These are phyloP conservation scores for Eucalyptus shirleyi DNA, from an alignment of 345 rosid species.

Conservation along the genomic window DNA sequence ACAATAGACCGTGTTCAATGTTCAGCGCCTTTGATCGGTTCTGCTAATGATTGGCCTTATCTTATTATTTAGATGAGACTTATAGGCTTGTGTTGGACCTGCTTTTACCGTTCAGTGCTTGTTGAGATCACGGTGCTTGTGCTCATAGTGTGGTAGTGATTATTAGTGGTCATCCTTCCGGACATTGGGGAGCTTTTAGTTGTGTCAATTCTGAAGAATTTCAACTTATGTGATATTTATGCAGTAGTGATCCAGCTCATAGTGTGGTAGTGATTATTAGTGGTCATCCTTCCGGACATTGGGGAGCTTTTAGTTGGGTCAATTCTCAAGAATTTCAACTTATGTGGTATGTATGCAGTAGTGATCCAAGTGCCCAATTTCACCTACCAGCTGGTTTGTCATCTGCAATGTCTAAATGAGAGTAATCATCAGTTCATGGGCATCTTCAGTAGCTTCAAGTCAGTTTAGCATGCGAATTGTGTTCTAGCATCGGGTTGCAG, in stretches of 20 bases:
- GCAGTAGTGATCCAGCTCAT: not conserved
- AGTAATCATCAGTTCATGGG: not conserved
- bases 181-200: not conserved
- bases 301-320: not conserved
- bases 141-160: not conserved
- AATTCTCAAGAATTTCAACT: not conserved
- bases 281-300: not conserved
- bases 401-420: not conserved
- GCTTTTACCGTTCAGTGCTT: not conserved
- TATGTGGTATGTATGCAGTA: not conserved
- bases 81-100: not conserved
- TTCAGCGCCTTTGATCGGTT: not conserved
- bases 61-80: not conserved
- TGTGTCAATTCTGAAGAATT: not conserved
- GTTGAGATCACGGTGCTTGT: not conserved
- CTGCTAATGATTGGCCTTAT: not conserved
- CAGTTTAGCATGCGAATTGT: not conserved
- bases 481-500: not conserved
- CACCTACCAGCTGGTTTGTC: not conserved
- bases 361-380: not conserved
- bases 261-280: not conserved
- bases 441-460: not conserved
- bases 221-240: not conserved
- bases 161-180: not conserved
- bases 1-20: fast-evolving